These are phyloP conservation scores for Apiotrichum mycotoxinovorans DNA, from an alignment of 1,284 basidiomycete species.

Conservation along the genomic window DNA sequence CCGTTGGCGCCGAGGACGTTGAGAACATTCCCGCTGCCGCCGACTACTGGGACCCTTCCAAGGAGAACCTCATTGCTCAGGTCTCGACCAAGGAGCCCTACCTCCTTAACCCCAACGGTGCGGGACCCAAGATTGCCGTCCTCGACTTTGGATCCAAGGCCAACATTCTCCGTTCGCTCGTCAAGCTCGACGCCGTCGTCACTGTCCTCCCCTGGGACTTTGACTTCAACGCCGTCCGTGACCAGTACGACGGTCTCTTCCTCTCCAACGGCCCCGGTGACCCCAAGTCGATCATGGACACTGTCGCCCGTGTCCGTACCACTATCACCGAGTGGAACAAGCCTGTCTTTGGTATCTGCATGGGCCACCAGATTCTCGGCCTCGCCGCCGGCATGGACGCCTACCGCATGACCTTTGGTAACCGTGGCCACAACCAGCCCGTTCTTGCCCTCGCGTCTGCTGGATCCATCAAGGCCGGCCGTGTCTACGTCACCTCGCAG, in stretches of 20 bases:
- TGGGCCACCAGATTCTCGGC: slow-evolving; percentile 97
- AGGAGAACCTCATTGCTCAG: slow-evolving; percentile 88
- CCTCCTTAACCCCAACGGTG: slow-evolving; percentile 76
- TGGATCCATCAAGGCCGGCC: slow-evolving; percentile 87
- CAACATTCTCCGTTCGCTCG: slow-evolving; percentile 89
- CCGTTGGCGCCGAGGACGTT: slow-evolving; percentile 71
- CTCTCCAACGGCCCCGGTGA: slow-evolving; percentile 95
- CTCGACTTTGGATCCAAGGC: slow-evolving; percentile 98
- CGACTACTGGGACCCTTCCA: slow-evolving; percentile 89
- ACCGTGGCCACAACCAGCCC: slow-evolving; percentile 99
- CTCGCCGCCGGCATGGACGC: slow-evolving; percentile 95
- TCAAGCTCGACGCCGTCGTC: slow-evolving; percentile 83
- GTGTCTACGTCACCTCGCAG: slow-evolving; percentile 92
- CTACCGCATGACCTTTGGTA: slow-evolving; percentile 80
- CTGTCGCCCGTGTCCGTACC: slow-evolving; percentile 71
- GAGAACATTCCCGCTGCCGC: slow-evolving; percentile 59
- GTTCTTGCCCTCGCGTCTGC: slow-evolving; percentile 87
- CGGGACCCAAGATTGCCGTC: slow-evolving; percentile 82
- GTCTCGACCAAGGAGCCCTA: slow-evolving; percentile 84
- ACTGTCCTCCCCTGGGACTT: slow-evolving; percentile 97
- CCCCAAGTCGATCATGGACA: slow-evolving; percentile 83
- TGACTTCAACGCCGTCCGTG: slow-evolving; percentile 86
- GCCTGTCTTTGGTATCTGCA: slow-evolving; percentile 97
- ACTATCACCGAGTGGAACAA: slow-evolving; percentile 84
- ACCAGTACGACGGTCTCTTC: slow-evolving; percentile 92